Evolutionary conservation across 129 eudicot species (phyloP), one percentile per base, ranked within the genome.

Genomic region (Deinandra increscens): DNA sequence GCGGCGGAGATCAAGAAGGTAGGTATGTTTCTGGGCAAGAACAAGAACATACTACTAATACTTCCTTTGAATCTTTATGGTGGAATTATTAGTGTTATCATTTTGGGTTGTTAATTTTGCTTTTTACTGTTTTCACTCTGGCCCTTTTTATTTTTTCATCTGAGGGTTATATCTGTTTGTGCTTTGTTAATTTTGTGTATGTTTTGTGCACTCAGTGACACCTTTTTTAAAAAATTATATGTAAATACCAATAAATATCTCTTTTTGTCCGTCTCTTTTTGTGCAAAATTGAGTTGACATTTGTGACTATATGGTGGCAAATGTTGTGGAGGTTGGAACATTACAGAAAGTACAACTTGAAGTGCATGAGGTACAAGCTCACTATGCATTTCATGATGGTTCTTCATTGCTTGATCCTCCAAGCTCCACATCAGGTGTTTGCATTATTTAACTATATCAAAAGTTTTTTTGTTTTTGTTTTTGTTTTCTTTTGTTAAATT

Each of bases 21-120:
- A 19, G 68, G 76, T 72, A 72, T 60, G 69, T 58, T 72, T 59
- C 48, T 7, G 76, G 76, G 50, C 76, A 59, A 44, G 76, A 72
- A 43, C 76, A 59, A 44, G 76, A 72, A 43, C 51, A 72, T 29
- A 36, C 60, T 13, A 71, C 15, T 60, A 43, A 53, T 18, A 42
- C 45, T 1, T 33, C 68, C 36, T 59, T 59, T 13, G 68, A 72
- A 72, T 60, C 76, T 60, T 17, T 60, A 60, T 72, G 60, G 76
- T 60, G 76, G 76, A 72, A 72, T 72, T 72, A 58, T 58, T 53
- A 53, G 63, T 12, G 23, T 34, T 49, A 34, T 68, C 72, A 46
- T 46, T 44, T 70, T 55, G 38, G 64, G 39, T 38, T 69, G 11
- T 55, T 2, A 55, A 56, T 56, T 56, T 70, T 58, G 45, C 54